Conservation (phyloP, 2,329 filamentous ascomycete genomes). For the Colletotrichum abscissum region DNA sequence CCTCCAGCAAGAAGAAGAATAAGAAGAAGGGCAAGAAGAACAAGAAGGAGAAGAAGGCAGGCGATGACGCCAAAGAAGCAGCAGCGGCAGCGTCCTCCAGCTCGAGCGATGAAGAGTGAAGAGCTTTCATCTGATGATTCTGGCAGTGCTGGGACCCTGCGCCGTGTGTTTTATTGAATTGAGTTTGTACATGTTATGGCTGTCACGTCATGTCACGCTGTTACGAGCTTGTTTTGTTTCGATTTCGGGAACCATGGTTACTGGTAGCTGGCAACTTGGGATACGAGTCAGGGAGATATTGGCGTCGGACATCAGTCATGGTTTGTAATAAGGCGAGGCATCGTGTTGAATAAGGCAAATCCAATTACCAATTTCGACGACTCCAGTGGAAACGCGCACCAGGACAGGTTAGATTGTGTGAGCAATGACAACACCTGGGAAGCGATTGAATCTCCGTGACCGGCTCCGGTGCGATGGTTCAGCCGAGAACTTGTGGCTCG, state of each 20-base stretch:
- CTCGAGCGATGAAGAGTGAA: slow-evolving; percentile 30
- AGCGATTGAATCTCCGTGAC: background rate
- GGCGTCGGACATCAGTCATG: slow-evolving; percentile 9
- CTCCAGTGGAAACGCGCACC: background rate
- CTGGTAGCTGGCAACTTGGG: background rate
- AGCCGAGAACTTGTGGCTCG: background rate
- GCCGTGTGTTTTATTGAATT: background rate
- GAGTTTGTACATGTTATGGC: background rate
- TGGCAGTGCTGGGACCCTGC: background rate
- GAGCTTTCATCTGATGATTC: background rate
- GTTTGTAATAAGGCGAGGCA: slow-evolving; percentile 8
- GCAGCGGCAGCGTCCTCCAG: slow-evolving; percentile 3
- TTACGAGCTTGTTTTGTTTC: background rate
- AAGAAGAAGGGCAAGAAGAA: slow-evolving; percentile 23
- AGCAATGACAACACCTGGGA: background rate
- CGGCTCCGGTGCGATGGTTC: slow-evolving; percentile 22
- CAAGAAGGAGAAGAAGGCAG: slow-evolving; percentile 20
- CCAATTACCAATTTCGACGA: slow-evolving; percentile 4
- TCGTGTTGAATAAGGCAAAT: background rate
- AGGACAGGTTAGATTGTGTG: background rate
- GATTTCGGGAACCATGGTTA: background rate
- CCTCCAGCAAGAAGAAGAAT: background rate
- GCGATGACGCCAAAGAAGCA: background rate
- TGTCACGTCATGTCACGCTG: background rate
- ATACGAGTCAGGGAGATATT: slow-evolving; percentile 5